These are phyloP conservation scores for Penicillium sp. DNA, from an alignment of 2,329 filamentous ascomycete genomes.

Conservation along the genomic window DNA sequence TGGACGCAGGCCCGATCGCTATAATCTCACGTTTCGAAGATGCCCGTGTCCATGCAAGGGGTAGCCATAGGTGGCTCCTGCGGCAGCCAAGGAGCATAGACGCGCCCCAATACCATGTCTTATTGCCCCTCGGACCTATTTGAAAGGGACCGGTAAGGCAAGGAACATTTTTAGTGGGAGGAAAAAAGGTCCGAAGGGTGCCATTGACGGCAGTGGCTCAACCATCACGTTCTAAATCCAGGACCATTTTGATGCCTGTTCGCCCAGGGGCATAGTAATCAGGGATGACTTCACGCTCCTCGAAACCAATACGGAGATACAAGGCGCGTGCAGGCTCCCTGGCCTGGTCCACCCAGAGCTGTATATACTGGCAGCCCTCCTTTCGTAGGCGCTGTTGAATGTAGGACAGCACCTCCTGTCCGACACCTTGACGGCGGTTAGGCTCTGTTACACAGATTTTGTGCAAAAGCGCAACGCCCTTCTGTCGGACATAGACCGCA, in stretches of 20 bases:
- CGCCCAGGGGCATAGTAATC: slow-evolving; percentile 54
- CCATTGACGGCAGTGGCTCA: slow-evolving; percentile 27
- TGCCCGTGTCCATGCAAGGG: slow-evolving; percentile 37
- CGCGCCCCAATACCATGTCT: slow-evolving; percentile 25
- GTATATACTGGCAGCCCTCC: slow-evolving; percentile 50
- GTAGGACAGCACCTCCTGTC: slow-evolving; percentile 46
- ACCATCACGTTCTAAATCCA: slow-evolving; percentile 34
- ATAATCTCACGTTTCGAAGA: slow-evolving; percentile 33
- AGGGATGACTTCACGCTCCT: slow-evolving; percentile 46
- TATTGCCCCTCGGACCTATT: slow-evolving; percentile 23
- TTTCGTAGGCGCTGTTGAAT: slow-evolving; percentile 45
- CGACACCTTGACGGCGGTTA: slow-evolving; percentile 50
- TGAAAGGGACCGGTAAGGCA: slow-evolving; percentile 20
- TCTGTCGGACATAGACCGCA: slow-evolving; percentile 48
- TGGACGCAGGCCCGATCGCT: slow-evolving; percentile 25
- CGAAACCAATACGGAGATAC: slow-evolving; percentile 49
- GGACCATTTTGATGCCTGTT: slow-evolving; percentile 48
- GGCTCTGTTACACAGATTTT: slow-evolving; percentile 53
- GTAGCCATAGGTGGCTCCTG: slow-evolving; percentile 17
- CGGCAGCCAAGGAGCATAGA: slow-evolving; percentile 24
- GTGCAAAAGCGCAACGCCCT: slow-evolving; percentile 49
- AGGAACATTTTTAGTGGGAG: slow-evolving; percentile 15
- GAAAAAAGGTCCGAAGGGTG: slow-evolving; percentile 11
- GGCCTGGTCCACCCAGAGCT: slow-evolving; percentile 54
- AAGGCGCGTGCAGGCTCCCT: slow-evolving; percentile 47